Conservation (phyloP, 2,329 filamentous ascomycete genomes). For the Penicillium palitans region DNA sequence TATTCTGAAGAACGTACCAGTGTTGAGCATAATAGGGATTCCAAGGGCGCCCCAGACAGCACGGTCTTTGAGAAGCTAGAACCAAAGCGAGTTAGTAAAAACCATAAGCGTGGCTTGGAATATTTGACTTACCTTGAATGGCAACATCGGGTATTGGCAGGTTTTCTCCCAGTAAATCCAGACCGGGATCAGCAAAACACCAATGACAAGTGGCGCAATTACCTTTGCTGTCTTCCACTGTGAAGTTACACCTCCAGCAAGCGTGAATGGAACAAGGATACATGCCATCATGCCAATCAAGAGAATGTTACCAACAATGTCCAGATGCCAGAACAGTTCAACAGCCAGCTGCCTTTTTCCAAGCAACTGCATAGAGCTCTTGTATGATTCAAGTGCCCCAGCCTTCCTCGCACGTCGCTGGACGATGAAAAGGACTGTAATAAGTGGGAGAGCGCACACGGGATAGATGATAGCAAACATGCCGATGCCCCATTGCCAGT, state of each 20-base stretch:
- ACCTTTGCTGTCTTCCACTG: slow-evolving; percentile 56
- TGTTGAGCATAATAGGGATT: slow-evolving; percentile 47
- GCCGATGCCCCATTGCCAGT: slow-evolving; percentile 64
- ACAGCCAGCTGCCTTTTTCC: slow-evolving; percentile 40
- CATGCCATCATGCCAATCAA: slow-evolving; percentile 54
- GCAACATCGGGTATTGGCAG: slow-evolving; percentile 56
- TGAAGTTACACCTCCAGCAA: slow-evolving; percentile 52
- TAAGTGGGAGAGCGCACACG: slow-evolving; percentile 55
- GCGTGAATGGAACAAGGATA: slow-evolving; percentile 58
- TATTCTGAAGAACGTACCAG: slow-evolving; percentile 15
- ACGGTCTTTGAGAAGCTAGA: slow-evolving; percentile 59
- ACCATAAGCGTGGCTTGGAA: not conserved
- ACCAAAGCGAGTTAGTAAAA: not conserved
- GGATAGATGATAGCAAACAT: slow-evolving; percentile 66
- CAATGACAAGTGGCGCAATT: slow-evolving; percentile 54
- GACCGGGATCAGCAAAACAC: slow-evolving; percentile 50
- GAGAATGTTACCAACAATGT: slow-evolving; percentile 54
- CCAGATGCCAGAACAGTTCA: slow-evolving; percentile 59
- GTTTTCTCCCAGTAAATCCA: slow-evolving; percentile 58
- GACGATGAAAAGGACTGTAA: slow-evolving; percentile 54
- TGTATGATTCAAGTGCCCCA: slow-evolving; percentile 51
- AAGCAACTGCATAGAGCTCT: slow-evolving; percentile 46
- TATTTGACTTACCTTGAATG: slow-evolving; percentile 49
- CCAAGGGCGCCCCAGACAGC: slow-evolving; percentile 64
- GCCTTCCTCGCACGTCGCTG: slow-evolving; percentile 53